Percentiles rank a stretch among this genome's conserved stretches.
Conservation (phyloP, 2,329 filamentous ascomycete genomes). For the Lecanicillium sp. region DNA sequence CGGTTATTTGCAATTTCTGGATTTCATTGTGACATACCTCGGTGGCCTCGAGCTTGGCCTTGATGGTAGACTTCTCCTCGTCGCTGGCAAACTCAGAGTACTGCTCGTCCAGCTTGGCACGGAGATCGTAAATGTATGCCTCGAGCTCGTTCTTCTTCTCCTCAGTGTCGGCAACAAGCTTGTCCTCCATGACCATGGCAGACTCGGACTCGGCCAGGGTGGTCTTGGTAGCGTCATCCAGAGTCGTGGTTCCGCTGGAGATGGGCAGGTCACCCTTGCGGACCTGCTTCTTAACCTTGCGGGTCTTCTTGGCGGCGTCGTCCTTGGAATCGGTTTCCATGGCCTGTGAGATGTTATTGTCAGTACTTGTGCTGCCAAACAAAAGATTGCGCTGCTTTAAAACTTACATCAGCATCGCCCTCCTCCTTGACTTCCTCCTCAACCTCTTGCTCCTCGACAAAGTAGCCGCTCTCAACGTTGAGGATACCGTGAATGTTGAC, state of each 20-base stretch:
- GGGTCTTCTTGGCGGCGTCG: conserved; percentile 71
- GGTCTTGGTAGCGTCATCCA: conserved; percentile 62
- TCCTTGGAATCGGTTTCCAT: conserved; percentile 77
- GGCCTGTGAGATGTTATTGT: conserved; percentile 40
- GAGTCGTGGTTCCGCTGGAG: conserved; percentile 69
- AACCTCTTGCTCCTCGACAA: conserved; percentile 93
- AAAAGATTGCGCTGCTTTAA: conserved; percentile 1
- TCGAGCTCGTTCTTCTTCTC: conserved; percentile 99
- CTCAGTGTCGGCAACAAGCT: conserved; percentile 94
- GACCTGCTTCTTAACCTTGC: conserved; percentile 99
- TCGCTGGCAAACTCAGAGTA: conserved; percentile 85
- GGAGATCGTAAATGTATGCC: conserved; percentile 92
- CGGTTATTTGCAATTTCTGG: background rate
- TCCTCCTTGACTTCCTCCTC: conserved; percentile 82
- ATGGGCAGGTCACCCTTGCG: conserved; percentile 94
- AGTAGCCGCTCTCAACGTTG: conserved; percentile 95
- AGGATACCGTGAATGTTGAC: conserved; percentile 94
- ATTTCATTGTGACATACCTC: conserved; percentile 59
- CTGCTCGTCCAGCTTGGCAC: conserved; percentile 88
- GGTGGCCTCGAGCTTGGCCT: conserved; percentile 69
- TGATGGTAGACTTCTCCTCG: conserved; percentile 84
- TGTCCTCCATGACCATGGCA: conserved; percentile 94
- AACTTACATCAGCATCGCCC: conserved; percentile 63
- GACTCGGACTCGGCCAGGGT: conserved; percentile 73
- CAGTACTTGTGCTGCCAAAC: conserved; percentile 17